phyloP scores from a whole-genome alignment of 495 filamentous ascomycete species.

The Tetracladium setigerum region DNA sequence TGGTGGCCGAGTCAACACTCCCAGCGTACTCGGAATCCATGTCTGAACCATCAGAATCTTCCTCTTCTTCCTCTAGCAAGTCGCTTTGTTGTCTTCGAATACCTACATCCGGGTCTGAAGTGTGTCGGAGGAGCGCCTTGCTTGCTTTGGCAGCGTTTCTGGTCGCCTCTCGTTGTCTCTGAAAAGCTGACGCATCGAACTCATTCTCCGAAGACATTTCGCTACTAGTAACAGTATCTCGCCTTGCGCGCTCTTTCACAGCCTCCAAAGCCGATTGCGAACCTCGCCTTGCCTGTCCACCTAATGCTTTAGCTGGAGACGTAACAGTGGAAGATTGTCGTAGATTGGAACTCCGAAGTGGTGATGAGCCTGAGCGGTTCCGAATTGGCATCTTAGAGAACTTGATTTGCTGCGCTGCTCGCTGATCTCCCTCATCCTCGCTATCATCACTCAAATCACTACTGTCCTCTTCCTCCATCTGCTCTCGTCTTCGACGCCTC shows the following conservation, averaged over 20 bases:
- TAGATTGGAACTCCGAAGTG: slow-evolving; percentile 47
- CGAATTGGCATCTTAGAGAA: slow-evolving; percentile 93
- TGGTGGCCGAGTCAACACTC: slow-evolving; percentile 47
- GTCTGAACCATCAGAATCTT: slow-evolving; percentile 50
- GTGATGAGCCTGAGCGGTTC: slow-evolving; percentile 78
- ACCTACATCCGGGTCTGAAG: slow-evolving; percentile 22
- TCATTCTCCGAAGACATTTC: slow-evolving; percentile 91
- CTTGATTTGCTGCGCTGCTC: slow-evolving; percentile 72
- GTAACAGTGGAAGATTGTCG: slow-evolving; percentile 35
- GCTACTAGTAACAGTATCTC: slow-evolving; percentile 86
- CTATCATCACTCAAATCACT: slow-evolving; percentile 95
- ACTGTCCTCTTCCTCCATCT: slow-evolving; percentile 92
- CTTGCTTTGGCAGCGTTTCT: slow-evolving; percentile 32
- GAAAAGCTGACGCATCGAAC: slow-evolving; percentile 58
- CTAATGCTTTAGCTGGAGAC: slow-evolving; percentile 11
- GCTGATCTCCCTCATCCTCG: slow-evolving; percentile 75
- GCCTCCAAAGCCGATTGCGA: slow-evolving; percentile 70
- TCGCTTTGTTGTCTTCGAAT: slow-evolving; percentile 43
- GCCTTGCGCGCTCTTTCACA: slow-evolving; percentile 63
- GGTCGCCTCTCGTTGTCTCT: slow-evolving; percentile 35
- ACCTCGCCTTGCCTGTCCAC: slow-evolving; percentile 42
- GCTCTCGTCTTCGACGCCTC: slow-evolving; percentile 54
- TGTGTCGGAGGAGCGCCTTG: slow-evolving; percentile 28
- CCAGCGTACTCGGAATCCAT: slow-evolving; percentile 43
- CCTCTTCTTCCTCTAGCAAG: slow-evolving; percentile 41